phyloP scores from a whole-genome alignment of 768 basidiomycete genomes.

The Phlegmacium glaucopus region DNA sequence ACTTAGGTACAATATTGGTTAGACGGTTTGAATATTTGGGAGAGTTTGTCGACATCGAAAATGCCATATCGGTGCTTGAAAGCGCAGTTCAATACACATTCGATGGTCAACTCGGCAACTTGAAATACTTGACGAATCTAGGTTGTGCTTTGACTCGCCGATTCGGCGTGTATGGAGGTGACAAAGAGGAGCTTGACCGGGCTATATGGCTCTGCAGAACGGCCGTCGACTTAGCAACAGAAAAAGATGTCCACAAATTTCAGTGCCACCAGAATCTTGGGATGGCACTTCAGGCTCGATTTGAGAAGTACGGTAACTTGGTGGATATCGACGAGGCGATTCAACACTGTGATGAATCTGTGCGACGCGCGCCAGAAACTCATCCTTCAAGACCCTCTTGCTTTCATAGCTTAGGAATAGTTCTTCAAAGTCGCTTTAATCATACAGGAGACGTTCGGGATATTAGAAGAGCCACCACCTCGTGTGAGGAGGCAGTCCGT shows the following conservation, averaged over 20 bases:
- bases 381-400: background rate
- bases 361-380: background rate
- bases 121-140: background rate
- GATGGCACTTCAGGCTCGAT: background rate
- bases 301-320: background rate
- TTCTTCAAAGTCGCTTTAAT: background rate
- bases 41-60: background rate
- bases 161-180: background rate
- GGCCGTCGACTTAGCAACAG: background rate
- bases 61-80: background rate
- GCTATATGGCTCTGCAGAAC: background rate
- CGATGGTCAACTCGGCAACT: background rate
- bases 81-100: background rate
- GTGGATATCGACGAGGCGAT: background rate
- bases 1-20: background rate
- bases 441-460: background rate
- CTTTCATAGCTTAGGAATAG: background rate
- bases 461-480: background rate
- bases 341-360: background rate
- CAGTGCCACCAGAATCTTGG: background rate
- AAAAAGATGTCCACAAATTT: background rate
- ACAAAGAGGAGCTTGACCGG: background rate
- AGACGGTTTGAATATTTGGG: background rate
- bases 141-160: background rate
- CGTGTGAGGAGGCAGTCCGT: background rate